Percentiles rank a stretch among this genome's conserved stretches.
Evolutionary conservation across 768 basidiomycete species (phyloP).

Genomic region (Pulveroboletus ravenelii): DNA sequence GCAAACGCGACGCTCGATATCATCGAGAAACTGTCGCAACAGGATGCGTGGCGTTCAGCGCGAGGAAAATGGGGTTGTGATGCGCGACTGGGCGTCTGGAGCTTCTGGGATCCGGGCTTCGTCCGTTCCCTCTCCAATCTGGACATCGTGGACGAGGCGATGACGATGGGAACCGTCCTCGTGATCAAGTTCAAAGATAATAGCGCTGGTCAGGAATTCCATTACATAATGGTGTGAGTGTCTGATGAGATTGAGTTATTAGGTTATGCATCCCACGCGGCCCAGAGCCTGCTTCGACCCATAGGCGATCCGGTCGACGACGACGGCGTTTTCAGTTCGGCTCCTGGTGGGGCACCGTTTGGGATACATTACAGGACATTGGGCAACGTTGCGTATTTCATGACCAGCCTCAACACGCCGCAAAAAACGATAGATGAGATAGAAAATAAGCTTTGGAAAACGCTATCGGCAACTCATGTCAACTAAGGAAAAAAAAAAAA

Average conservation of each 20-base stretch:
- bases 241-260: neutral
- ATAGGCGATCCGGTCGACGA: slow-evolving; percentile 37
- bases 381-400: slow-evolving; percentile 90
- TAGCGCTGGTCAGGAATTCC: slow-evolving; percentile 43
- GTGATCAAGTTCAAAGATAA: slow-evolving; percentile 67
- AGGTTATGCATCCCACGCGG: slow-evolving; percentile 63
- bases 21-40: slow-evolving; percentile 45
- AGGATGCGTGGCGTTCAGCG: slow-evolving; percentile 57
- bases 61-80: slow-evolving; percentile 50
- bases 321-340: slow-evolving; percentile 32
- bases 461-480: slow-evolving; percentile 14
- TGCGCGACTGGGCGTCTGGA: slow-evolving; percentile 51
- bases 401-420: slow-evolving; percentile 78
- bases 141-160: slow-evolving; percentile 59
- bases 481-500: neutral
- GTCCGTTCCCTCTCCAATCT: slow-evolving; percentile 56
- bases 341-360: slow-evolving; percentile 54
- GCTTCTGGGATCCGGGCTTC: slow-evolving; percentile 81
- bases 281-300: slow-evolving; percentile 53
- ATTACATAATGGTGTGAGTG: neutral
- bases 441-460: slow-evolving; percentile 57
- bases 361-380: slow-evolving; percentile 83
- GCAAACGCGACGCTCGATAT: slow-evolving; percentile 75
- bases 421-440: slow-evolving; percentile 49
- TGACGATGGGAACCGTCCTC: slow-evolving; percentile 86